phyloP scores from a whole-genome alignment of 345 rosid genomes.

The Eutrema heterophyllum region DNA sequence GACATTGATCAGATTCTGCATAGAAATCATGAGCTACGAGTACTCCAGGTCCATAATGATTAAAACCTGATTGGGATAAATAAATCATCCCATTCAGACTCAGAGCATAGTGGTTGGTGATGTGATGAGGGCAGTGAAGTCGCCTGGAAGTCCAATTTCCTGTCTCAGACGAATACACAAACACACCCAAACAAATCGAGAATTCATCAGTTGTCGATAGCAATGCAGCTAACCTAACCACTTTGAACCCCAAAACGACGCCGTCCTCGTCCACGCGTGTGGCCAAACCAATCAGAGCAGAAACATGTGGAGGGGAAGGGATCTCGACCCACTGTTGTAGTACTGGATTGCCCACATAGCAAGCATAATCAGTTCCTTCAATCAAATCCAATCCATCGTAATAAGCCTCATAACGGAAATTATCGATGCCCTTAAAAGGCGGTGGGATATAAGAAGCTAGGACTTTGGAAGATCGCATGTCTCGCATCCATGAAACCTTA shows the following conservation, averaged over 20 bases:
- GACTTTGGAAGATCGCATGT: neutral
- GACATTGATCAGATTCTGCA: neutral
- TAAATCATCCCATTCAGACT: neutral
- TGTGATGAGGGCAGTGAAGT: neutral
- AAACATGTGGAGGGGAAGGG: neutral
- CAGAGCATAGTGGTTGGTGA: neutral
- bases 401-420: no score
- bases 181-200: neutral
- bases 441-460: no score
- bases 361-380: neutral
- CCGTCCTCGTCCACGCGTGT: neutral
- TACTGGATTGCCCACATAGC: neutral
- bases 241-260: neutral
- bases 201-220: neutral
- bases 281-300: neutral
- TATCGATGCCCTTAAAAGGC: no score
- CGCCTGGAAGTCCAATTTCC: neutral
- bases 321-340: neutral
- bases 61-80: neutral
- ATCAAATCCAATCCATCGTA: constrained; percentile 5
- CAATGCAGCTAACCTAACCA: neutral
- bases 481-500: neutral
- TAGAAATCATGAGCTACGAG: neutral
- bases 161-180: neutral
- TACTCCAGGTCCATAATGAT: neutral